Evolutionary conservation across 176 grass and related monocot species (phyloP).

Genomic region (Bonia amplexicaulis): DNA sequence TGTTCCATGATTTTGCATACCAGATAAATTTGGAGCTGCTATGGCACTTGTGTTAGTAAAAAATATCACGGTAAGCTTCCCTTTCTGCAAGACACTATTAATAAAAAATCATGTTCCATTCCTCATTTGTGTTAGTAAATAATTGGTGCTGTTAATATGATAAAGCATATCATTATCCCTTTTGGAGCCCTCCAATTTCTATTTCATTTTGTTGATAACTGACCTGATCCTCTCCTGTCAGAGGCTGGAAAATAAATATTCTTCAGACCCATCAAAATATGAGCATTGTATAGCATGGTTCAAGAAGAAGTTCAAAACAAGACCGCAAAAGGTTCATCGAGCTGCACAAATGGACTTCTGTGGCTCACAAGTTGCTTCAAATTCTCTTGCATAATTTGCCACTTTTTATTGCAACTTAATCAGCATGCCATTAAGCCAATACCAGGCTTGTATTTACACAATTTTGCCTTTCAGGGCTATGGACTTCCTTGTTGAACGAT

Average conservation of each 20-base stretch:
- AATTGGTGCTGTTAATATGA: neutral
- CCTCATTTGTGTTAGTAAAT: neutral
- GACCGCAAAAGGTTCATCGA: constrained; percentile 79
- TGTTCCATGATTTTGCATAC: neutral
- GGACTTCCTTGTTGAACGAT: constrained; percentile 93
- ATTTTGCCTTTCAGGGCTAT: constrained; percentile 56
- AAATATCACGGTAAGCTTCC: constrained; percentile 83
- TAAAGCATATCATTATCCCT: neutral
- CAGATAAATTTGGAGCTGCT: constrained; percentile 98
- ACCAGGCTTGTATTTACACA: constrained; percentile 1
- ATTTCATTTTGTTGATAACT: neutral
- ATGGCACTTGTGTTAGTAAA: constrained; percentile 81
- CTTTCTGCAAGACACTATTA: neutral
- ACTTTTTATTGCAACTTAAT: neutral
- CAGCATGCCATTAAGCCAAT: neutral
- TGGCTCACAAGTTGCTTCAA: constrained; percentile 81
- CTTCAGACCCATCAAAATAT: constrained; percentile 70
- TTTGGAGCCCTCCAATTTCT: neutral
- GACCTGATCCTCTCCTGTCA: constrained; percentile 26
- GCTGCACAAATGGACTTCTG: constrained; percentile 95
- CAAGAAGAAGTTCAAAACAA: constrained; percentile 88
- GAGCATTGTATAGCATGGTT: constrained; percentile 82
- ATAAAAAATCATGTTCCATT: neutral
- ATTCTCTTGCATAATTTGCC: constrained; percentile 1
- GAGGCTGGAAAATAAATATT: constrained; percentile 87